Evolutionary conservation across 2,329 filamentous ascomycete species (phyloP).

Genomic region (Pyricularia sp.): DNA sequence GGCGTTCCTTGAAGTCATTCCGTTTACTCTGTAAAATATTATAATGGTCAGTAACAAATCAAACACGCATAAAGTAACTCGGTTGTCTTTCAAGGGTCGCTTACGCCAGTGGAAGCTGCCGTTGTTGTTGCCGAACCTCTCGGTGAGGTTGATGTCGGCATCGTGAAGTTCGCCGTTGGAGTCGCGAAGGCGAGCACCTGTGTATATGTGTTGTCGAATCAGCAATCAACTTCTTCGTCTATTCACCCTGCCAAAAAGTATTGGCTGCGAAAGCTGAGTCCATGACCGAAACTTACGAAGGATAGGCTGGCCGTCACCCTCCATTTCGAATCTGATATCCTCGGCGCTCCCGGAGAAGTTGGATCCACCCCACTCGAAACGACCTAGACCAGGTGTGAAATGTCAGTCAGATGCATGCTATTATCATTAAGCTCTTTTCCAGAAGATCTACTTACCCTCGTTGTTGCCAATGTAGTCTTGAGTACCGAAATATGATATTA

Average conservation of each 20-base stretch:
- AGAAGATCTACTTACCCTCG: not conserved
- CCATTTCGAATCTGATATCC: slow-evolving; percentile 32
- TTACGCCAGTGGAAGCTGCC: slow-evolving; percentile 28
- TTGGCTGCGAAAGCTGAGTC: not conserved
- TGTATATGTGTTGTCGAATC: not conserved
- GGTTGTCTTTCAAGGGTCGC: slow-evolving; percentile 3
- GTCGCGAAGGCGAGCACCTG: slow-evolving; percentile 25
- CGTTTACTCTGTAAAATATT: not conserved
- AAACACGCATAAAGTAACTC: not conserved
- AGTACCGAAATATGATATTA: not conserved
- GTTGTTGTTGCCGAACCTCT: slow-evolving; percentile 39
- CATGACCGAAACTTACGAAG: slow-evolving; percentile 23
- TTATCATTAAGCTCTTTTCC: not conserved
- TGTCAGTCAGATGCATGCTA: not conserved
- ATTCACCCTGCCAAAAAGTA: not conserved
- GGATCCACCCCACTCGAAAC: slow-evolving; percentile 30
- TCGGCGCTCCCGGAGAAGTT: slow-evolving; percentile 32
- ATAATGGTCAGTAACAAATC: not conserved
- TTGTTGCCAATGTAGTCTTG: slow-evolving; percentile 1
- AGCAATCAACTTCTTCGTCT: not conserved
- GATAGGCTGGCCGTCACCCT: slow-evolving; percentile 36
- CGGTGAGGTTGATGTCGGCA: slow-evolving; percentile 40
- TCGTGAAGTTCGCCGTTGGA: slow-evolving; percentile 25
- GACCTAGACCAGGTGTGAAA: slow-evolving; percentile 13
- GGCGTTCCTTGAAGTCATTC: not conserved